Evolutionary conservation across 1,139 yeast species (phyloP), one percentile per base, ranked within the genome.

Genomic region (Geotrichum siamense): DNA sequence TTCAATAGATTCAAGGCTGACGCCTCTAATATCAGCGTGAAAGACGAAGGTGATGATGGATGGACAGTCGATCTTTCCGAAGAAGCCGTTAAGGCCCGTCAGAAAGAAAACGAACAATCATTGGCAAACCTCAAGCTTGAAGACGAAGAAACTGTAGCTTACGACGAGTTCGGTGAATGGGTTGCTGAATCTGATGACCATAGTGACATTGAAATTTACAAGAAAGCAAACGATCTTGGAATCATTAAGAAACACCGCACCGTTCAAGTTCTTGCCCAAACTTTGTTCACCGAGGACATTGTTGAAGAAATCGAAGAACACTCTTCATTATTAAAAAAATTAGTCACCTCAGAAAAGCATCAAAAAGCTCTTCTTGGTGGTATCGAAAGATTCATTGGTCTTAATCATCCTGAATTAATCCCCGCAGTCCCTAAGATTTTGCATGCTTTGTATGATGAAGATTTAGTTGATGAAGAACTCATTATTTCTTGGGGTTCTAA

Each of bases 41-140:
- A 76, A 48, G 78, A 82, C 47, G 80, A 78, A 54, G 78, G 78
- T 52, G 96, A 87, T 60, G 96, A 85, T 56, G 95, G 86, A 53
- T 91, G 98, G 98, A 87, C 97, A 17, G 96, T 89, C 43, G 99
- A 91, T 64, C 84, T 91, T 78, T 84, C 96, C 43, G 94, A 84
- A 62, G 98, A 87, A 66, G 98, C 98, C 44, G 86, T 93, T 55
- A 82, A 84, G 60, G 87, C 85, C 35, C 84, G 99, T 68, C 96
- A 95, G 46, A 72, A 79, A 59, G 94, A 83, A 61, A 73, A 89
- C 53, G 94, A 87, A 65, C 81, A 77, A 37, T 60, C 62, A 29
- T 56, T 68, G 51, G 65, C 62, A n/a, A 59, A 57, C 2, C 57
- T 76, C 51, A 61, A 67, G 33, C 64, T 76, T 38, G 63, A 60